phyloP scores from a whole-genome alignment of 208 protist species.

The Wallacemonas sp. region DNA sequence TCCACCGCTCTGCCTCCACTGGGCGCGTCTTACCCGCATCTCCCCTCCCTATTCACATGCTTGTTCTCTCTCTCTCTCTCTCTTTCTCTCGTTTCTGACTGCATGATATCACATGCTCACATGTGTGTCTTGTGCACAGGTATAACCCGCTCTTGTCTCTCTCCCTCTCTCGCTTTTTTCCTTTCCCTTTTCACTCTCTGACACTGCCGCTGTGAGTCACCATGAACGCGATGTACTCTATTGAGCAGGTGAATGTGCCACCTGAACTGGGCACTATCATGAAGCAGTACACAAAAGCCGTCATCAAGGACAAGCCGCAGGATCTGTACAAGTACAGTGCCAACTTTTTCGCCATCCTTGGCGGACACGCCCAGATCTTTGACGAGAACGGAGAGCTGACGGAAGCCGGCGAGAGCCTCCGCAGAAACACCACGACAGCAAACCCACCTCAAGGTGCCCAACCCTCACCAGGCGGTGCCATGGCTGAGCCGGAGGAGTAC shows the following conservation, averaged over 20 bases:
- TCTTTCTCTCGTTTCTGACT: too few relatives aligned
- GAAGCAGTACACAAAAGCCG: conserved; percentile 93
- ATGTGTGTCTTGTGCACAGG: too few relatives aligned
- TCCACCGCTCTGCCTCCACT: too few relatives aligned
- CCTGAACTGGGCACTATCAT: conserved; percentile 89
- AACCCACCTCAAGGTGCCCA: background rate
- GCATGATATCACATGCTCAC: too few relatives aligned
- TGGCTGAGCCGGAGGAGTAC: conserved; percentile 12
- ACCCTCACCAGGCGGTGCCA: background rate
- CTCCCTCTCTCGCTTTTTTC: conserved; percentile 21
- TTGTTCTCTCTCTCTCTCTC: too few relatives aligned
- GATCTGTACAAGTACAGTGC: conserved; percentile 92
- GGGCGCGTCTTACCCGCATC: too few relatives aligned
- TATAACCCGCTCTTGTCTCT: too few relatives aligned
- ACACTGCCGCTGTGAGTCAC: conserved; percentile 3
- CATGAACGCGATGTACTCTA: conserved; percentile 91
- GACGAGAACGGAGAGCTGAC: conserved; percentile 73
- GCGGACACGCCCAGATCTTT: conserved; percentile 70
- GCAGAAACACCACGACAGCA: background rate
- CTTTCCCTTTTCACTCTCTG: conserved; percentile 12
- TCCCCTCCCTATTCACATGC: too few relatives aligned
- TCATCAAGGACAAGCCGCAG: conserved; percentile 78
- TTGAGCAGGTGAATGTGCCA: conserved; percentile 89
- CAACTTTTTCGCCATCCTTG: conserved; percentile 92
- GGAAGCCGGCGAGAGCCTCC: conserved; percentile 20